phyloP scores from a whole-genome alignment of 75 land plant genomes.

The Ceratopteris richardii region DNA sequence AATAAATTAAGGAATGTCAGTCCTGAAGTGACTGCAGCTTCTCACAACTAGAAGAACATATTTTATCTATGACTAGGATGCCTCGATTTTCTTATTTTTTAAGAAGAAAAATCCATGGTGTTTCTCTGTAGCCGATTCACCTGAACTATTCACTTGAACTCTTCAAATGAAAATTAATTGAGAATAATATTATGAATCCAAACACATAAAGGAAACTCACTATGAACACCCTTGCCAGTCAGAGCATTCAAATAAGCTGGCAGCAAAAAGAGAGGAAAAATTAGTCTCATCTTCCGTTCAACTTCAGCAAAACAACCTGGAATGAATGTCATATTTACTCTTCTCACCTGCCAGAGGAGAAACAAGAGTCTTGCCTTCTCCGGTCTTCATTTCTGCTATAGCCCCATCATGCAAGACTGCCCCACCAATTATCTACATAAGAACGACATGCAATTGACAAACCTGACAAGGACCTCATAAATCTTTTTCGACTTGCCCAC shows the following conservation, averaged over 20 bases:
- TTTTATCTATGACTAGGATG: too few species aligned
- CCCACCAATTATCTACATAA: conserved; percentile 85
- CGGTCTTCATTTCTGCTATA: conserved; percentile 99
- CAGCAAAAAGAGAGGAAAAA: conserved; percentile 5
- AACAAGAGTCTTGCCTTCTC: conserved; percentile 97
- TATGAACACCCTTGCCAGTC: conserved; percentile 94
- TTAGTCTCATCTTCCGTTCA: too few species aligned
- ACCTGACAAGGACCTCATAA: neutral
- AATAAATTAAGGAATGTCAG: too few species aligned
- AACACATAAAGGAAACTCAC: conserved; percentile 27
- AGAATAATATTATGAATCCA: too few species aligned
- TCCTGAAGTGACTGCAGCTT: too few species aligned
- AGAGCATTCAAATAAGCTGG: conserved; percentile 90
- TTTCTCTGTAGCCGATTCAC: too few species aligned
- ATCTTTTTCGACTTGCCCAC: neutral
- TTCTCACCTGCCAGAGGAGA: conserved; percentile 76
- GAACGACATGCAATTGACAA: conserved; percentile 2
- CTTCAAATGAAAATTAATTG: too few species aligned
- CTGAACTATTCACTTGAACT: too few species aligned
- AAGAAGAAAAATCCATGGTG: too few species aligned
- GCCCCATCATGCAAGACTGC: conserved; percentile 98
- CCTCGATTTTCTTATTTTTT: too few species aligned
- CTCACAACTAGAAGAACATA: too few species aligned
- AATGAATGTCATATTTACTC: neutral
- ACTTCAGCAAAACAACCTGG: neutral